These are phyloP conservation scores for Biscogniauxia mediterranea DNA, from an alignment of 2,329 filamentous ascomycete species.

Conservation along the genomic window DNA sequence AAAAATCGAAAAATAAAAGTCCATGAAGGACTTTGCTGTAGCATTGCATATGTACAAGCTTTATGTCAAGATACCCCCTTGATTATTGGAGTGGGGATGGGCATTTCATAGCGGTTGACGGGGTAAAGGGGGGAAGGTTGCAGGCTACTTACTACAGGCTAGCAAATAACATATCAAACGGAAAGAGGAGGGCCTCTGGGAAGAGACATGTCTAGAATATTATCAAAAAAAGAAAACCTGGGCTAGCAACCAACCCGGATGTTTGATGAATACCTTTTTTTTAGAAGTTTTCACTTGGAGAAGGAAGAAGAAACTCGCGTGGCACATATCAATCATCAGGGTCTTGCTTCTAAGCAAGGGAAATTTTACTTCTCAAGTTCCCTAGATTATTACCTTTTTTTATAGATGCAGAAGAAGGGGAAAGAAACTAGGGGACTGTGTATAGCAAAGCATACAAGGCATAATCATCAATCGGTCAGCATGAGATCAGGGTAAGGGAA, in stretches of 20 bases:
- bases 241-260: neutral
- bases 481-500: no score
- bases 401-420: no score
- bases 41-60: conserved; percentile 16
- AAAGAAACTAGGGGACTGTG: no score
- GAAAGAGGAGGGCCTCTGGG: neutral
- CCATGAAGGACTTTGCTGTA: conserved; percentile 15
- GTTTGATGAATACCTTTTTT: neutral
- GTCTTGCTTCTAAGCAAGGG: neutral
- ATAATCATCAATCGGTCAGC: no score
- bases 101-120: conserved; percentile 1
- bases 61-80: conserved; percentile 10
- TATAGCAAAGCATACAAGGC: no score
- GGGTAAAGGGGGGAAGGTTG: neutral
- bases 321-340: neutral
- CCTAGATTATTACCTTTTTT: no score
- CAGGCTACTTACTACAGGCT: neutral
- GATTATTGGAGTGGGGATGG: conserved; percentile 9
- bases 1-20: conserved; percentile 22
- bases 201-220: neutral
- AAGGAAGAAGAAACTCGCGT: neutral
- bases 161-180: neutral
- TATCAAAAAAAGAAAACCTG: neutral
- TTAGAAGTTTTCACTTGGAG: neutral
- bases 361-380: neutral